Conservation (phyloP, 1,284 basidiomycete species). For the Spongiforma sp. region DNA sequence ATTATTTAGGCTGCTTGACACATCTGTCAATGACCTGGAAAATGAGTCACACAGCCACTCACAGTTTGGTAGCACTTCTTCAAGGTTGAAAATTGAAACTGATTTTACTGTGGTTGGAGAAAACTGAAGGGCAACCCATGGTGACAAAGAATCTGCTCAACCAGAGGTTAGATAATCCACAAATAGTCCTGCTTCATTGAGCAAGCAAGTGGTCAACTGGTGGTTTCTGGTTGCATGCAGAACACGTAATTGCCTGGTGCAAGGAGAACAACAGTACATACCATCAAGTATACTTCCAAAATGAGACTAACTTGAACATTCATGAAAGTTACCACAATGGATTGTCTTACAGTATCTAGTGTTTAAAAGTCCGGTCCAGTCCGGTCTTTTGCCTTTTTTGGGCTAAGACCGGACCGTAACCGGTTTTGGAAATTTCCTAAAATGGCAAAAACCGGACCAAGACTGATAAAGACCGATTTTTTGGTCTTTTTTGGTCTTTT, state of each 20-base stretch:
- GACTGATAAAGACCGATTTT: no score
- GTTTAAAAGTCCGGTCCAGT: no score
- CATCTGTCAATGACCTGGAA: no score
- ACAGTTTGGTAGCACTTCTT: background rate
- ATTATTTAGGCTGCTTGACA: no score
- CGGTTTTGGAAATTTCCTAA: no score
- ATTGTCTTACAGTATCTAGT: background rate
- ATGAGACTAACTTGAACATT: background rate
- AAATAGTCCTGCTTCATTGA: background rate
- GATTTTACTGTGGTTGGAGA: slow-evolving; percentile 5
- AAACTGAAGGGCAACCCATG: background rate
- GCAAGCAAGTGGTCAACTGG: background rate
- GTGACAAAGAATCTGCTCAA: background rate
- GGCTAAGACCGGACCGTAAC: no score
- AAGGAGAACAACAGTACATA: slow-evolving; percentile 7
- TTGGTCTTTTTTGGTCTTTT: no score
- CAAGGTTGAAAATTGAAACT: background rate
- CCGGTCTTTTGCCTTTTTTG: no score
- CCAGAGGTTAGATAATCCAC: background rate
- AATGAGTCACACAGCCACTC: no score
- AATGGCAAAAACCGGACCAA: no score
- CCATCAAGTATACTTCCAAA: background rate
- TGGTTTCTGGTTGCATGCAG: background rate
- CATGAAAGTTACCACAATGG: background rate
- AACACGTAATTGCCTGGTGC: background rate